Conservation (phyloP, 1,284 basidiomycete genomes). For the Boletus sp. region DNA sequence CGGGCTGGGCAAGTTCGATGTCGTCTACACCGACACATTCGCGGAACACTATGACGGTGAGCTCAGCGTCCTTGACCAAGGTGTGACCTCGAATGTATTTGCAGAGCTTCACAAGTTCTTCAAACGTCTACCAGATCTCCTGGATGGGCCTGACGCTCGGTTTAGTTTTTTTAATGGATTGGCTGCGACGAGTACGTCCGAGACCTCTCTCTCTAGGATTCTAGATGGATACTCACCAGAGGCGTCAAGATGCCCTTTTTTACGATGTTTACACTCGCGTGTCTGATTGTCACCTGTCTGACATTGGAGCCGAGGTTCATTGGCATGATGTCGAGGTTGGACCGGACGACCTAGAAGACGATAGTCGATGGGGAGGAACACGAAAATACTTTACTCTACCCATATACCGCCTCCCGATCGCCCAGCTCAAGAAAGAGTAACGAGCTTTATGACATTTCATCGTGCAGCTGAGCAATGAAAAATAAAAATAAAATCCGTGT, state of each 20-base stretch:
- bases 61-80: slow-evolving; percentile 9
- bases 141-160: slow-evolving; percentile 73
- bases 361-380: slow-evolving; percentile 63
- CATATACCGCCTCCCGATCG: slow-evolving; percentile 62
- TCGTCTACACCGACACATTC: slow-evolving; percentile 94
- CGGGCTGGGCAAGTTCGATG: slow-evolving; percentile 73
- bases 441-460: not conserved
- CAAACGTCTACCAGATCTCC: slow-evolving; percentile 73
- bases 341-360: slow-evolving; percentile 36
- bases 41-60: slow-evolving; percentile 79
- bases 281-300: slow-evolving; percentile 80
- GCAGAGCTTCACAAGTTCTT: slow-evolving; percentile 82
- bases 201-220: not conserved
- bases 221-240: slow-evolving; percentile 10
- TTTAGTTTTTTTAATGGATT: slow-evolving; percentile 98
- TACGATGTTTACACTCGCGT: slow-evolving; percentile 92
- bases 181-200: slow-evolving; percentile 79
- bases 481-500: no score
- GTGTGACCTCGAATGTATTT: not conserved
- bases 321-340: slow-evolving; percentile 75
- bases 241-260: slow-evolving; percentile 67
- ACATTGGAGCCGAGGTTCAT: slow-evolving; percentile 68
- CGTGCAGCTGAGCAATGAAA: no score
- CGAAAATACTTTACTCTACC: slow-evolving; percentile 70
- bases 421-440: slow-evolving; percentile 36